Evolutionary conservation across 495 filamentous ascomycete species (phyloP).

Genomic region (Lasiosphaeris hirsuta): DNA sequence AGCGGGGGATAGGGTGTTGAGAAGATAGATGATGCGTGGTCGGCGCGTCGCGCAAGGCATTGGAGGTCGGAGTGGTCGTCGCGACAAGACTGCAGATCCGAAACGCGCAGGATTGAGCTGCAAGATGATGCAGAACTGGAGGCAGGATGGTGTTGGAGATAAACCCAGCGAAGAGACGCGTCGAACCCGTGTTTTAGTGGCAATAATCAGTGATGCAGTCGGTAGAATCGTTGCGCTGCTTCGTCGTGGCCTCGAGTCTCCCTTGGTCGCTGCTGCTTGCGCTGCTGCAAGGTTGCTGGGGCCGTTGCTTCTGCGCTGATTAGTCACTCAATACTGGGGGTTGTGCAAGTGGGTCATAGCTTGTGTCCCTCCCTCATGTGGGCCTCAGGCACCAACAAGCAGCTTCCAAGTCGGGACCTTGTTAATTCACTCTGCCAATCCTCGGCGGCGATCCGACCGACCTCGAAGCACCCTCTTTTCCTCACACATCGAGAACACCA

Average conservation of each 20-base stretch:
- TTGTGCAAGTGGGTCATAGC: background rate
- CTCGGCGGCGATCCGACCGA: constrained; percentile 5
- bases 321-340: constrained; percentile 5
- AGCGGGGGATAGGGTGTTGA: background rate
- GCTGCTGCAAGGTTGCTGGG: background rate
- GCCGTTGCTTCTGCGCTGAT: constrained; percentile 3
- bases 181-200: constrained; percentile 1
- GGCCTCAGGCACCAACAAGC: constrained; percentile 5
- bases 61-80: background rate
- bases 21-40: background rate
- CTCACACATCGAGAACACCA: constrained; percentile 14
- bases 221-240: constrained; percentile 1
- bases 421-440: background rate
- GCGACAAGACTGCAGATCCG: constrained; percentile 4
- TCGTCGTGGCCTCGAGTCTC: constrained; percentile 9
- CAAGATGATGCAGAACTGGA: background rate
- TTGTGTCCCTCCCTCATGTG: background rate
- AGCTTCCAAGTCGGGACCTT: background rate
- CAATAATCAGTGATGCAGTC: background rate
- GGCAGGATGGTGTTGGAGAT: background rate
- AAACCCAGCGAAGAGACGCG: constrained; percentile 11
- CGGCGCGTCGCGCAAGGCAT: constrained; percentile 18
- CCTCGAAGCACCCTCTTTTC: constrained; percentile 17
- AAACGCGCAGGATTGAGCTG: constrained; percentile 12
- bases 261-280: constrained; percentile 9